Evolutionary conservation across 2,329 filamentous ascomycete genomes (phyloP), one percentile per base, ranked within the genome.

Genomic region (Microsporum audouinii): DNA sequence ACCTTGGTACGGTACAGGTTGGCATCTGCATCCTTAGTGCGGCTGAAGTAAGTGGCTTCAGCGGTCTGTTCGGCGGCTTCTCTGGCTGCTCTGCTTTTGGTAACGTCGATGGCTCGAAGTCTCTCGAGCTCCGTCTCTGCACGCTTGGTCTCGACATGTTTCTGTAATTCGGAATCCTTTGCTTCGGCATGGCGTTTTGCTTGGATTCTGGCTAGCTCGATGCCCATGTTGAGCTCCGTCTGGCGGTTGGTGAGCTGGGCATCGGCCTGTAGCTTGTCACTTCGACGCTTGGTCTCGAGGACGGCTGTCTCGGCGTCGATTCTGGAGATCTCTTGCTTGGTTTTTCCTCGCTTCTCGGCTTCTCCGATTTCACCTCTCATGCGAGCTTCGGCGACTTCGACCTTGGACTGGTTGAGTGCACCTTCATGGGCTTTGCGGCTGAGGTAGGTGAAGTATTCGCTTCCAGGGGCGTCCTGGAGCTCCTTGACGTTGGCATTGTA

Each of bases 251-350:
- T 82, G 59, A 95, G 82, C 60, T 85, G 84, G 8, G 89, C 88
- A 70, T 94, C 89, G 49, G 90, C 90, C 55, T 82, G 76, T 1
- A 88, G 88, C 64, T 89, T 89, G 75, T 94, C 88, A 53, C 87
- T 86, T 70, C 92, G 90, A 57, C 89, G 85, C 71, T 92, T 85
- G 0, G 89, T 94, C 77, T 92, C 90, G 63, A 89, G 82, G 1
- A 94, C 88, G 1, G 89, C 88, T 0, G 89, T 95, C 67, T 89
- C 85, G 65, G 89, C 89, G 72, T 91, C 84, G 75, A 95, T 95
- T 78, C 91, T 92, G 67, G 89, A 88, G 47, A 95, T 88, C 69
- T 91, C 87, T 60, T 91, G 88, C 71, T 94, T 90, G 64, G 91
- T 88, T 68, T 88, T 82, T 65, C 89, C 89, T 69, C 85, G 83